These are phyloP conservation scores for Pythium coloratum DNA, from an alignment of 352 stramenopile species.

Conservation along the genomic window DNA sequence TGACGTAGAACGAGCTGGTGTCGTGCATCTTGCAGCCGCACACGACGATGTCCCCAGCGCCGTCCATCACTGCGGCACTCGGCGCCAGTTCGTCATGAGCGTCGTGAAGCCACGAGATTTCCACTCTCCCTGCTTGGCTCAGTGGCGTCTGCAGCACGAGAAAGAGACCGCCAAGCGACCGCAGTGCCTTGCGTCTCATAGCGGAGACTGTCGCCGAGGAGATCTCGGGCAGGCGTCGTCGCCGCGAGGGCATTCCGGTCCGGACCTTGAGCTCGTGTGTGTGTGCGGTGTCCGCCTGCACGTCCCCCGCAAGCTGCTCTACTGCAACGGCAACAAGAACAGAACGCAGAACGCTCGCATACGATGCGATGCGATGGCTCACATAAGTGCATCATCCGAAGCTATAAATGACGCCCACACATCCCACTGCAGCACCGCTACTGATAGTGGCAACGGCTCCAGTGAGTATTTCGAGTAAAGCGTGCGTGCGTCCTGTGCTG, in stretches of 20 bases:
- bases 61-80: constrained; percentile 18
- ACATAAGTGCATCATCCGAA: not conserved
- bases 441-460: too few relatives aligned
- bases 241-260: too few relatives aligned
- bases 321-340: not conserved
- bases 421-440: too few relatives aligned
- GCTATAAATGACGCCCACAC: not conserved
- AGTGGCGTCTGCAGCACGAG: not conserved
- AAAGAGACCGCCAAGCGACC: constrained; percentile 6
- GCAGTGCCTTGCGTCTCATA: not conserved
- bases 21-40: constrained; percentile 5
- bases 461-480: too few relatives aligned
- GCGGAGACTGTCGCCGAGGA: not conserved
- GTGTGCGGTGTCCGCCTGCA: too few relatives aligned
- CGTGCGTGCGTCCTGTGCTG: too few relatives aligned
- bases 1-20: constrained; percentile 6
- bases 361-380: too few relatives aligned
- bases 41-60: constrained; percentile 15
- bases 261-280: too few relatives aligned
- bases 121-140: constrained; percentile 4
- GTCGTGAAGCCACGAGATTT: constrained; percentile 15
- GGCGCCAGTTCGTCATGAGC: constrained; percentile 3
- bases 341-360: too few relatives aligned
- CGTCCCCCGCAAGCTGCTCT: not conserved
- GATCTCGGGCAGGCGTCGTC: not conserved